Evolutionary conservation across 192 early-diverging fungal species (phyloP).

Genomic region (Coemansia sp.): DNA sequence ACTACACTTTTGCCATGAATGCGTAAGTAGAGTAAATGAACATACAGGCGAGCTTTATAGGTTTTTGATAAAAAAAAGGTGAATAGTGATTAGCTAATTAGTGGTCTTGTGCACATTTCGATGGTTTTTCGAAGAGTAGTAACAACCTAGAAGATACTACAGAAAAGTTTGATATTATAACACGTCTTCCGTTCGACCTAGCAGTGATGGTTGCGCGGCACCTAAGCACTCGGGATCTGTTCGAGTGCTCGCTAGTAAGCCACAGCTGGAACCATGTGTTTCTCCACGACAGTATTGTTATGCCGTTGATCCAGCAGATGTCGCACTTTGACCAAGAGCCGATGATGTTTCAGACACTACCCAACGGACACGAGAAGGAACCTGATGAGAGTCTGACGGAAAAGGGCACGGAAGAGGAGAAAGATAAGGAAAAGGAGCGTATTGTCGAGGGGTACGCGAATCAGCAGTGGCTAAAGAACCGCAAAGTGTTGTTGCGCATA

Average conservation of each 20-base stretch:
- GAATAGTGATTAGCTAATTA: no score
- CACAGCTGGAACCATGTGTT: conserved; percentile 31
- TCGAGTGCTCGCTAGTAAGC: conserved; percentile 35
- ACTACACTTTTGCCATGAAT: no score
- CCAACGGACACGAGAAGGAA: conserved; percentile 11
- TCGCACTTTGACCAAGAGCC: conserved; percentile 52
- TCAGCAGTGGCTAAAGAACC: conserved; percentile 43
- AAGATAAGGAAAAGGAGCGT: neutral
- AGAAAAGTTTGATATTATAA: conserved; percentile 19
- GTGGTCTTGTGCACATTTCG: no score
- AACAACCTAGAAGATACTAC: no score
- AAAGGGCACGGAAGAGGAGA: neutral
- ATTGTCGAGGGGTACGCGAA: conserved; percentile 30
- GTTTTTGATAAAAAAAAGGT: no score
- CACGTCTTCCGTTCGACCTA: conserved; percentile 46
- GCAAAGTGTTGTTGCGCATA: conserved; percentile 19
- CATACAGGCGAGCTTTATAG: no score
- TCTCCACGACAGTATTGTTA: conserved; percentile 18
- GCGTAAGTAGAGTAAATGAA: no score
- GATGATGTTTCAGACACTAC: conserved; percentile 35
- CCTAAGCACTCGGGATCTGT: conserved; percentile 21
- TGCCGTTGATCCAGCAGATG: conserved; percentile 26
- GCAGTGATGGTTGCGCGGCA: conserved; percentile 23
- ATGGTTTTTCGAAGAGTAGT: no score
- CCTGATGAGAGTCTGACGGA: conserved; percentile 4